Conservation (phyloP, 805 yeast genomes). For the Spathaspora boniae region DNA sequence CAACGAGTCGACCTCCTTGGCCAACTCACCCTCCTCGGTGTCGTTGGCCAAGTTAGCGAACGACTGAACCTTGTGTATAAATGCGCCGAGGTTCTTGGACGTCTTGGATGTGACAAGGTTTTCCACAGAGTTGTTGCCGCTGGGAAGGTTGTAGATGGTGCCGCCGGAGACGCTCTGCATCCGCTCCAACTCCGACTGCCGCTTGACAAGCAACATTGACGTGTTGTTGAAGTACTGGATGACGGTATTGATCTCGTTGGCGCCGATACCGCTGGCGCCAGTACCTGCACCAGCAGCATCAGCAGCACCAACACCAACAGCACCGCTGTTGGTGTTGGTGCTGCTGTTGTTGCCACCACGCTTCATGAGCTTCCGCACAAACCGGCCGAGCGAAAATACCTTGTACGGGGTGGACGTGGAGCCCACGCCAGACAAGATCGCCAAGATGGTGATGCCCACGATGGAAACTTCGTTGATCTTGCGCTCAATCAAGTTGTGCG, state of each 20-base stretch:
- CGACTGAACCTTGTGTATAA: slow-evolving; percentile 39
- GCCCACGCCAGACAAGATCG: slow-evolving; percentile 51
- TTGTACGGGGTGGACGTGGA: slow-evolving; percentile 44
- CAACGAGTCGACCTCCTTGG: slow-evolving; percentile 38
- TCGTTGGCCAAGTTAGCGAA: slow-evolving; percentile 32
- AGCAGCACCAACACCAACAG: no score
- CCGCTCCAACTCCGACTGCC: slow-evolving; percentile 29
- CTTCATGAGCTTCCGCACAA: slow-evolving; percentile 1
- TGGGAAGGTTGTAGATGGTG: slow-evolving; percentile 22
- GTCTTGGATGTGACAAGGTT: slow-evolving; percentile 2
- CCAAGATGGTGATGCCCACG: slow-evolving; percentile 49
- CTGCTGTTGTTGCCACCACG: slow-evolving; percentile 1
- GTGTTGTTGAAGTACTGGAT: slow-evolving; percentile 43
- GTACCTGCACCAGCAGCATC: no score
- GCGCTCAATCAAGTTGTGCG: slow-evolving; percentile 22
- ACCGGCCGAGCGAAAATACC: slow-evolving; percentile 13
- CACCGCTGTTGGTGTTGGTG: slow-evolving; percentile 5
- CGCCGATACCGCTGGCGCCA: slow-evolving; percentile 16
- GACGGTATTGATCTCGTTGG: slow-evolving; percentile 28
- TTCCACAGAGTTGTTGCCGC: slow-evolving; percentile 8
- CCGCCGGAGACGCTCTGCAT: slow-evolving; percentile 20
- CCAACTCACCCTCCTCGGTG: slow-evolving; percentile 30
- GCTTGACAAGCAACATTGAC: slow-evolving; percentile 26
- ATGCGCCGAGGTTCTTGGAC: slow-evolving; percentile 22
- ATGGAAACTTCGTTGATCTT: slow-evolving; percentile 46